These are phyloP conservation scores for Mycena albidolilacea DNA, from an alignment of 768 basidiomycete genomes.

Conservation along the genomic window DNA sequence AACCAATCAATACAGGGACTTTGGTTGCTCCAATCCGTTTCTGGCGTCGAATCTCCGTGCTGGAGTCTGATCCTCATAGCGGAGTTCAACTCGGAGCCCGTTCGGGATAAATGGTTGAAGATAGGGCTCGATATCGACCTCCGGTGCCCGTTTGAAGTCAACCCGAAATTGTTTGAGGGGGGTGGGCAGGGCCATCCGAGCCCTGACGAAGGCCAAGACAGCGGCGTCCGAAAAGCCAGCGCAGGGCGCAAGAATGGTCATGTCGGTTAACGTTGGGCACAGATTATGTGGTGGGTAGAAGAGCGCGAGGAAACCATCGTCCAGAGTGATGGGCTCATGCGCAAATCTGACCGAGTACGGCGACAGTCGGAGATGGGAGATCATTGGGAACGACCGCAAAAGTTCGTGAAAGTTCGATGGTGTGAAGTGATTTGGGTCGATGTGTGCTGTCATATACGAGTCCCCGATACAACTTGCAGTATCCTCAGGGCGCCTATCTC, in stretches of 20 bases:
- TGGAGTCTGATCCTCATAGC: not conserved
- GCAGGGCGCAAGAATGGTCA: not conserved
- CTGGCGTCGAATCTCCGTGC: not conserved
- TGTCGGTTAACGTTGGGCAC: not conserved
- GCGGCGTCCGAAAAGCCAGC: conserved; percentile 4
- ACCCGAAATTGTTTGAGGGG: conserved; percentile 1
- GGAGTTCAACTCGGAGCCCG: not conserved
- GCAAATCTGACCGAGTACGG: not conserved
- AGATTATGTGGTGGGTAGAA: not conserved
- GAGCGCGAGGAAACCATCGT: conserved; percentile 6
- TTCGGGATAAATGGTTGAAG: not conserved
- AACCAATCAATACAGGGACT: too few species aligned
- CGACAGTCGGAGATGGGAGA: not conserved
- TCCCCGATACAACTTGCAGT: too few species aligned
- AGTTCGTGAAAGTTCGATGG: not conserved
- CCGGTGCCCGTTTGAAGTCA: not conserved
- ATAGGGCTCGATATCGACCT: not conserved
- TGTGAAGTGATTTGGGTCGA: not conserved
- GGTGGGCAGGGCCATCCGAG: not conserved
- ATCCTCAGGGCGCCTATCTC: not conserved
- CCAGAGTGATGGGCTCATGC: not conserved
- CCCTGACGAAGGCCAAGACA: not conserved
- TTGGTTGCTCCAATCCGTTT: not conserved
- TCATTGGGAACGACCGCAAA: not conserved
- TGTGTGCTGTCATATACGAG: not conserved